Evolutionary conservation across 257 asterid genomes (phyloP), one percentile per base, ranked within the genome.

Genomic region (Asclepias syriaca): DNA sequence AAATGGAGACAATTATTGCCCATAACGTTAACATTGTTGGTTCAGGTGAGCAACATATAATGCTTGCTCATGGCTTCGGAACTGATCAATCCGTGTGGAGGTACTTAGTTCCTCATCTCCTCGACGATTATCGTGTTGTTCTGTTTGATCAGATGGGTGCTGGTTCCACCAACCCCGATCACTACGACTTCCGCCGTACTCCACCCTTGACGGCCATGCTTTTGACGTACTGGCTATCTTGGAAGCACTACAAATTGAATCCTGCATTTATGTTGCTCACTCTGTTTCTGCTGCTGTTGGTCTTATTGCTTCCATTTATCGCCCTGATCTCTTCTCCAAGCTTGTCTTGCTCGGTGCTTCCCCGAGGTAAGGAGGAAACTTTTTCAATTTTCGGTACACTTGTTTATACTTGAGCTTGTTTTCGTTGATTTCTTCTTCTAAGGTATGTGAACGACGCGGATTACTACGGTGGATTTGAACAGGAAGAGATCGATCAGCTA

Each of bases 51-150:
- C 39, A 34, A 34, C 5, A 34, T 34, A 34, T 34, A 34, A 79
- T 82, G 21, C 83, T 82, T 2, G 81, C 77, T 27, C 89, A 78
- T 37, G 85, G 85, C 0, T 82, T 85, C 43, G 82, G 85, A 5
- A 72, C 74, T 1, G 84, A 85, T 64, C 89, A 82, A 61, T 85
- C 83, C 1, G 83, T 77, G 5, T 82, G 86, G 89, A 82, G 66
- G 51, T 78, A 79, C 66, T 65, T 82, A 34, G 70, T 82, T 8
- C 82, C 85, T 10, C 76, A 80, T 65, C 59, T 82, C 11, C 57
- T 76, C 16, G 80, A 80, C 0, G 72, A 78, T 9, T 80, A 72
- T 39, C 69, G 78, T 0, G 85, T 82, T 2, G 40, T 82, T 14
- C 68, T 82, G 1, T 82, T 70, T 37, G 86, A 85, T 43, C 78